Base-by-base conservation (phyloP, 768 basidiomycete species). In the Pholiota molesta region DNA sequence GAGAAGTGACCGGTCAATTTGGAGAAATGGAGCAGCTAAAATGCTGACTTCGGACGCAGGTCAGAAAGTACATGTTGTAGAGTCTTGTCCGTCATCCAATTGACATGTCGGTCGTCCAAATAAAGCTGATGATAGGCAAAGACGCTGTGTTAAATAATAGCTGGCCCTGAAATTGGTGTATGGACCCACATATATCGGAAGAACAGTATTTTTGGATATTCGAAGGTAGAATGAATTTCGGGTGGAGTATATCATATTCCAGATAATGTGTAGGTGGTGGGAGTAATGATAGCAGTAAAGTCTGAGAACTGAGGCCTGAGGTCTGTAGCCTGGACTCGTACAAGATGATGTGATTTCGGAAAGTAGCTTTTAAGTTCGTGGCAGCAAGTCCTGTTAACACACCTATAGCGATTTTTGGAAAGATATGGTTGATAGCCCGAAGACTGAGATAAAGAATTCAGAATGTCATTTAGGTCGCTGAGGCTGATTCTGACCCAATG, bases 51-150 rank as follows among this genome's bases (percentile, higher is more conserved):
- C 61, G 91, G 89, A 65, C 90, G 83, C 52, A 97, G 74, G 72
- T 94, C 93, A 10, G 84, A 82, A 2, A 97, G 81, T 17, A 97
- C 91, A 67, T 87, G 84, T 69, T 95, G 94, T 2, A 97, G 78
- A 44, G 91, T 81, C 26, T 74, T 67, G 67, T 97, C 94, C 6
- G 90, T 87, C 94, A 97, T 97, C 95, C 95, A 97, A 59, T 87
- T 81, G 16, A 92, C 74, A 77, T 97, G 95, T 11, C 86, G 83
- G 65, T 93, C 92, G 70, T 97, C 95, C 29, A 97, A 84, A 73
- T 95, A 96, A 4, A 95, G 76, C 89, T 91, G 63, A 49, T 19
- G 47, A 49, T 10, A 23, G 17, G 17, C 9, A 54, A 37, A 16
- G 31, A 11, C 56, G 60, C 68, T 65, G 56, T 57, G 23, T 40